Evolutionary conservation across 2,329 filamentous ascomycete species (phyloP).

Genomic region (Phyllosticta citrichinensis): DNA sequence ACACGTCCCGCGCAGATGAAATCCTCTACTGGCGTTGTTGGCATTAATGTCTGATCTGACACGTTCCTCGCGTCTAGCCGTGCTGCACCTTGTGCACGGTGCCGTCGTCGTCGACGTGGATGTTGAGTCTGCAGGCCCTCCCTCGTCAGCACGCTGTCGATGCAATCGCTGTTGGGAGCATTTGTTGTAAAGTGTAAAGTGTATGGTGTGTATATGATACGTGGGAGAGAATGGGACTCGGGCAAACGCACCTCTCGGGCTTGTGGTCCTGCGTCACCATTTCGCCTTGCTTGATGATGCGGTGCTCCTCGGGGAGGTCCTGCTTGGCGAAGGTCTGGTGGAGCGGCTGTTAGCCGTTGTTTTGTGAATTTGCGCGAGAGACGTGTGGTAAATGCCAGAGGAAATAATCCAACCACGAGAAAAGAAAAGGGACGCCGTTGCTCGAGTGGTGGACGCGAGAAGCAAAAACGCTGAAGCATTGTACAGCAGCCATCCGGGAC

Average conservation of each 20-base stretch:
- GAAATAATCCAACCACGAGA: too few relatives aligned
- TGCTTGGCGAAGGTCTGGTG: slow-evolving; percentile 40
- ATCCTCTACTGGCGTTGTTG: too few relatives aligned
- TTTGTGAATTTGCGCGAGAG: too few relatives aligned
- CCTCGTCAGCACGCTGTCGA: background rate
- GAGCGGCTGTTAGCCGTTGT: background rate
- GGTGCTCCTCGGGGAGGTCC: slow-evolving; percentile 39
- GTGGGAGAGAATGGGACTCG: background rate
- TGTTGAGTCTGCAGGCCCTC: slow-evolving; percentile 27
- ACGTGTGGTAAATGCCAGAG: background rate
- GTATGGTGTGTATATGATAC: background rate
- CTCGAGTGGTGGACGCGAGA: background rate
- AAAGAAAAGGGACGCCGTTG: background rate
- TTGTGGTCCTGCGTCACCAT: slow-evolving; percentile 39
- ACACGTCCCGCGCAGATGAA: too few relatives aligned
- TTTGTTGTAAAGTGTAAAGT: too few relatives aligned
- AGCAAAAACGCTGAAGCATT: background rate
- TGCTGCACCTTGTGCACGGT: slow-evolving; percentile 39
- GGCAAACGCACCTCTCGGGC: slow-evolving; percentile 30
- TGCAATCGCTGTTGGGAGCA: too few relatives aligned
- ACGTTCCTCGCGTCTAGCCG: slow-evolving; percentile 21
- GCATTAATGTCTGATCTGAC: background rate
- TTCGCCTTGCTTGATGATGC: slow-evolving; percentile 36
- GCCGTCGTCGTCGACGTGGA: slow-evolving; percentile 39
- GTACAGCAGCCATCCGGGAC: background rate